phyloP scores from a whole-genome alignment of 2,329 filamentous ascomycete species.

The Trichothecium sympodiale region DNA sequence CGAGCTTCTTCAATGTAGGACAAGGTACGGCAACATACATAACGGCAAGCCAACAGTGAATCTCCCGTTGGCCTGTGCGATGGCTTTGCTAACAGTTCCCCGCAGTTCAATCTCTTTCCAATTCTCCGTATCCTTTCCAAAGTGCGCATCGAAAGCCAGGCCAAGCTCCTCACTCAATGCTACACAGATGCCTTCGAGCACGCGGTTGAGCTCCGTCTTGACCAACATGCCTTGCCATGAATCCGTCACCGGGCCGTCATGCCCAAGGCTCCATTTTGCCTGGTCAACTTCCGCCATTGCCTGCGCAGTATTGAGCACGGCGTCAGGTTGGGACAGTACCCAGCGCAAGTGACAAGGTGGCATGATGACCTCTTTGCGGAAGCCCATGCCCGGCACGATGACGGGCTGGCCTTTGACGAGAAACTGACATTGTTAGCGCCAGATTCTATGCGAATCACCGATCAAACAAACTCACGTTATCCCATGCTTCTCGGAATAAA shows the following conservation, averaged over 20 bases:
- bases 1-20: not conserved
- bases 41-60: slow-evolving; percentile 20
- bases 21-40: slow-evolving; percentile 13
- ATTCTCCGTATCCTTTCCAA: slow-evolving; percentile 19
- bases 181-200: slow-evolving; percentile 20
- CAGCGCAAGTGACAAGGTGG: slow-evolving; percentile 27
- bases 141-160: slow-evolving; percentile 20
- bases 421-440: slow-evolving; percentile 19
- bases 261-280: slow-evolving; percentile 23
- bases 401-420: slow-evolving; percentile 28
- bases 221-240: slow-evolving; percentile 23
- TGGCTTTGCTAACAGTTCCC: slow-evolving; percentile 14
- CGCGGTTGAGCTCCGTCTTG: slow-evolving; percentile 22
- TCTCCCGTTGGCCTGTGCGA: slow-evolving; percentile 18
- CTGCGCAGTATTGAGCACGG: slow-evolving; percentile 18
- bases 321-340: slow-evolving; percentile 26
- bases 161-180: slow-evolving; percentile 23
- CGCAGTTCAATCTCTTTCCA: slow-evolving; percentile 23
- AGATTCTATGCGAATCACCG: not conserved
- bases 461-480: slow-evolving; percentile 11
- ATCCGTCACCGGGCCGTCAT: slow-evolving; percentile 20
- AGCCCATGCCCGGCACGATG: slow-evolving; percentile 26
- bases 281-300: slow-evolving; percentile 28
- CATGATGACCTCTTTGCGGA: slow-evolving; percentile 29
- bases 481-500: slow-evolving; percentile 18